phyloP scores from a whole-genome alignment of 2,329 filamentous ascomycete species.

The Dactylellina leptospora region DNA sequence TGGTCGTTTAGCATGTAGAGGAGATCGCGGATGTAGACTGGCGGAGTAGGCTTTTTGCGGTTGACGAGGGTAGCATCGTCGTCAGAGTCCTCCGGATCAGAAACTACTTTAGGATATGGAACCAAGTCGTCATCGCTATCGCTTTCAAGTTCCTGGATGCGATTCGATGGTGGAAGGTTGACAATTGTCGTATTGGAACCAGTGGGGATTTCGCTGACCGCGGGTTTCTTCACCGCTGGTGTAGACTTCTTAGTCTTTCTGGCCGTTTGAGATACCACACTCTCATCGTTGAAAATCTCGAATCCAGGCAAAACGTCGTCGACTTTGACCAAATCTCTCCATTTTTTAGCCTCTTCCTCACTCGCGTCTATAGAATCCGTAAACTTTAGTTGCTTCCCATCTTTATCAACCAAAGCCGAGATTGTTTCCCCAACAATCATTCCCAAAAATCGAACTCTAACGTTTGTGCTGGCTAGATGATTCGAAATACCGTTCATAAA shows the following conservation, averaged over 20 bases:
- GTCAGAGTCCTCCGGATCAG: conserved; percentile 88
- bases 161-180: conserved; percentile 62
- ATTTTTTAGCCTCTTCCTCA: conserved; percentile 76
- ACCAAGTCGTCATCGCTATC: conserved; percentile 73
- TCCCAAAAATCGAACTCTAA: conserved; percentile 79
- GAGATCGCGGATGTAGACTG: conserved; percentile 90
- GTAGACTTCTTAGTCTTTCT: conserved; percentile 55
- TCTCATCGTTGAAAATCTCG: conserved; percentile 30
- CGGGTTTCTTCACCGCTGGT: conserved; percentile 57
- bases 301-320: conserved; percentile 66
- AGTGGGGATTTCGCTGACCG: conserved; percentile 59
- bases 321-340: conserved; percentile 72
- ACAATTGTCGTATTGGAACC: background rate
- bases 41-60: conserved; percentile 80
- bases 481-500: conserved; percentile 87
- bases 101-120: conserved; percentile 84
- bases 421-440: conserved; percentile 84
- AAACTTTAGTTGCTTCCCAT: conserved; percentile 76
- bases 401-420: conserved; percentile 68
- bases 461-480: conserved; percentile 78
- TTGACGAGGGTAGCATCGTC: conserved; percentile 89
- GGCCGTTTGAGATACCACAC: background rate
- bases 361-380: conserved; percentile 85
- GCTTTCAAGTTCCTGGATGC: conserved; percentile 72
- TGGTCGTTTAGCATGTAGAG: conserved; percentile 79